Percentiles rank a stretch among this genome's conserved stretches.
These are phyloP conservation scores for Fusarium anguioides DNA, from an alignment of 2,329 filamentous ascomycete species.

Conservation along the genomic window DNA sequence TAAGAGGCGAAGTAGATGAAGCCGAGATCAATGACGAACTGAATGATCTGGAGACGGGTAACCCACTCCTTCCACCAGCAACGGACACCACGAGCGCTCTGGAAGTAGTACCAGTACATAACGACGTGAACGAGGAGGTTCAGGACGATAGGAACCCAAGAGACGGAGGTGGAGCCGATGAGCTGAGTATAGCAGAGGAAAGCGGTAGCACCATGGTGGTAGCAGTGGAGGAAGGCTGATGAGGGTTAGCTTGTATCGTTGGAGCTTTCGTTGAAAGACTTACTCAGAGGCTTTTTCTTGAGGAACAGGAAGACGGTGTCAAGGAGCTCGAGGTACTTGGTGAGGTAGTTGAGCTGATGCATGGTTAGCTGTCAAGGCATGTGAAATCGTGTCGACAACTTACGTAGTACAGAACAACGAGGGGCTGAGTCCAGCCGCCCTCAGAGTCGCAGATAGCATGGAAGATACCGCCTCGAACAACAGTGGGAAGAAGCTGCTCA, in stretches of 20 bases:
- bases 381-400: conserved; percentile 49
- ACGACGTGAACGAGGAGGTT: conserved; percentile 96
- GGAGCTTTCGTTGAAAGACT: conserved; percentile 15
- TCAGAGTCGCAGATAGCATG: conserved; percentile 82
- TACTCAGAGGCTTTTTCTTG: conserved; percentile 97
- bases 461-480: conserved; percentile 86
- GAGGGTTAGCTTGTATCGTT: conserved; percentile 45
- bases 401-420: conserved; percentile 98
- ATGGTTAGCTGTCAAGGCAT: conserved; percentile 25
- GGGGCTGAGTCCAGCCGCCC: conserved; percentile 92
- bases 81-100: conserved; percentile 91
- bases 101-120: conserved; percentile 99
- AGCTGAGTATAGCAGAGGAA: conserved; percentile 98
- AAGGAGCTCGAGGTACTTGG: conserved; percentile 95
- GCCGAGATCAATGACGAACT: conserved; percentile 96
- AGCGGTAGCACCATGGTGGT: conserved; percentile 97
- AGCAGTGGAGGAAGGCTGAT: conserved; percentile 93
- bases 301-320: conserved; percentile 97
- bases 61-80: conserved; percentile 99
- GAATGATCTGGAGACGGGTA: conserved; percentile 94
- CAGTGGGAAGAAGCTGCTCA: conserved; percentile 88
- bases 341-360: conserved; percentile 90
- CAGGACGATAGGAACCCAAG: conserved; percentile 92
- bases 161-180: conserved; percentile 90
- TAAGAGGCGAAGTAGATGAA: conserved; percentile 99